These are phyloP conservation scores for Erysimum cheiri DNA, from an alignment of 441 rosid genomes.

Conservation along the genomic window DNA sequence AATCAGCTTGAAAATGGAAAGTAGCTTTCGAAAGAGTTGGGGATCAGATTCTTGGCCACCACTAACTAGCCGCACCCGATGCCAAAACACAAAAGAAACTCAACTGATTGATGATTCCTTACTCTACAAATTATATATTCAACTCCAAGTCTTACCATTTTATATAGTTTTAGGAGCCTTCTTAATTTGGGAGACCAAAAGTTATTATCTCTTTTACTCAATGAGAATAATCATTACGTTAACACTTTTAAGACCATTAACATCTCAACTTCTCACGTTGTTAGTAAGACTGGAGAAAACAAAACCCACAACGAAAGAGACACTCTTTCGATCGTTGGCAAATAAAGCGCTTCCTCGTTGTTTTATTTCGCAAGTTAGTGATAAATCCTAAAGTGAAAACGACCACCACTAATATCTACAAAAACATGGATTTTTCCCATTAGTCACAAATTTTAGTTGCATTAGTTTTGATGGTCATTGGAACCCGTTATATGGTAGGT, in stretches of 20 bases:
- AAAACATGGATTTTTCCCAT: not conserved
- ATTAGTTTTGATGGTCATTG: not conserved
- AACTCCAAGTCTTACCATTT: not conserved
- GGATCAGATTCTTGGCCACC: constrained; percentile 43
- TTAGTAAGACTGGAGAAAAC: constrained; percentile 3
- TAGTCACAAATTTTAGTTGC: not conserved
- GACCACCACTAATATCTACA: not conserved
- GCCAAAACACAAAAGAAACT: constrained; percentile 17
- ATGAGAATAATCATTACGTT: not conserved
- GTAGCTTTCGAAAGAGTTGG: constrained; percentile 29
- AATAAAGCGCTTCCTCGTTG: not conserved
- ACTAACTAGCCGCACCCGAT: constrained; percentile 40
- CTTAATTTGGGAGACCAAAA: constrained; percentile 23
- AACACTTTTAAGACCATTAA: constrained; percentile 22
- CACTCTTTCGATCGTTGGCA: constrained; percentile 3
- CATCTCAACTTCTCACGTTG: constrained; percentile 13
- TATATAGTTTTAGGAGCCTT: constrained; percentile 4
- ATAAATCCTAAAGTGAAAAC: not conserved
- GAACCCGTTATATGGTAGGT: not conserved
- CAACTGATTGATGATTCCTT: constrained; percentile 20
- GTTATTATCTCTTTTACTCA: not conserved
- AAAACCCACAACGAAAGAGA: constrained; percentile 23
- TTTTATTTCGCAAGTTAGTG: not conserved
- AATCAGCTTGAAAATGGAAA: constrained; percentile 38
- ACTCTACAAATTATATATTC: constrained; percentile 10